A percentile compares a stretch with the other conserved stretches of the same genome.
phyloP scores from a whole-genome alignment of 2,329 filamentous ascomycete genomes.

The Penicillium sp. region DNA sequence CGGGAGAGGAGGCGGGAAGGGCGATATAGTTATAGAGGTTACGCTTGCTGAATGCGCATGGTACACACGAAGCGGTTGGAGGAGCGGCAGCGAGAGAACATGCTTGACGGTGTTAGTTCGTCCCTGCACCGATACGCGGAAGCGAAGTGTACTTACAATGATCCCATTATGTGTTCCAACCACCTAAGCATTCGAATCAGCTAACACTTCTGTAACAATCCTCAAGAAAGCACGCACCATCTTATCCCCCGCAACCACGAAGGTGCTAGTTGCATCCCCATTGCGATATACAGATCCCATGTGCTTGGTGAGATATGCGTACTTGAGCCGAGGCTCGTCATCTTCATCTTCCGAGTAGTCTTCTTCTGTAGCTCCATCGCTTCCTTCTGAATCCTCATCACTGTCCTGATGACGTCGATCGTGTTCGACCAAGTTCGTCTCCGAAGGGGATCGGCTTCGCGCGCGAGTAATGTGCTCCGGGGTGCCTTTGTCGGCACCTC shows the following conservation, averaged over 20 bases:
- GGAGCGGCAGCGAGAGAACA: slow-evolving; percentile 73
- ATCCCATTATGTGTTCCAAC: slow-evolving; percentile 95
- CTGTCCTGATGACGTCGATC: slow-evolving; percentile 15
- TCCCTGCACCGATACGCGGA: neutral
- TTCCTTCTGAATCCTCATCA: slow-evolving; percentile 21
- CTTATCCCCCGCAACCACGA: slow-evolving; percentile 88
- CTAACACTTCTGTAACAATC: neutral
- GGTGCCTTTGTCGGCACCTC: slow-evolving; percentile 19
- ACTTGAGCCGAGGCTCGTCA: slow-evolving; percentile 91
- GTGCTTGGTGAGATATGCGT: slow-evolving; percentile 75
- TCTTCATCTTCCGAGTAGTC: slow-evolving; percentile 72
- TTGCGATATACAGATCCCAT: slow-evolving; percentile 81
- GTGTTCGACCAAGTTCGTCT: slow-evolving; percentile 11
- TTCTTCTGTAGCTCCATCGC: slow-evolving; percentile 28
- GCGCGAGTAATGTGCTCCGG: slow-evolving; percentile 15
- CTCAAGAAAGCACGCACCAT: slow-evolving; percentile 57
- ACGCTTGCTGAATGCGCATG: slow-evolving; percentile 90
- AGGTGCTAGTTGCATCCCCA: slow-evolving; percentile 88
- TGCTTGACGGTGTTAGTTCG: slow-evolving; percentile 52
- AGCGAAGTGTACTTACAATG: slow-evolving; percentile 58
- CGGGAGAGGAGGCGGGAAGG: slow-evolving; percentile 61
- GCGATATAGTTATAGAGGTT: slow-evolving; percentile 83
- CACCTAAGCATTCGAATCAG: slow-evolving; percentile 53
- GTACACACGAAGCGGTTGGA: slow-evolving; percentile 77
- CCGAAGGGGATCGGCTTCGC: slow-evolving; percentile 17